Conservation (phyloP, 2,329 filamentous ascomycete species). For the Paracorniculantispora psalliotae region DNA sequence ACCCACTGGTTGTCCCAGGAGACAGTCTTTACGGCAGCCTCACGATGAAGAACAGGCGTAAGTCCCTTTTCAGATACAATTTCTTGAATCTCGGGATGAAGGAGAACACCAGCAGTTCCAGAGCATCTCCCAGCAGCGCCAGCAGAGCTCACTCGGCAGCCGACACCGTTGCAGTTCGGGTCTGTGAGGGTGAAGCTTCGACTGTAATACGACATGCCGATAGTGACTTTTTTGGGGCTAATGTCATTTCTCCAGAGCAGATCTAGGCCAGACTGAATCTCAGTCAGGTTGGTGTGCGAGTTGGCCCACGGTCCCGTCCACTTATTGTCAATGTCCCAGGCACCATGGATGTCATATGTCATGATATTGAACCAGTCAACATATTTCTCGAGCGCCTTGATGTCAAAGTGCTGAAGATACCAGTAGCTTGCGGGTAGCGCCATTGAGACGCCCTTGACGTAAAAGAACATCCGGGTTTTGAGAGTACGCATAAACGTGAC, state of each 20-base stretch:
- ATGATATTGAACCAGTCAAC: slow-evolving; percentile 41
- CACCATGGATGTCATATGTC: slow-evolving; percentile 40
- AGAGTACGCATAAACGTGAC: slow-evolving; percentile 20
- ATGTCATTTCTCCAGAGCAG: slow-evolving; percentile 27
- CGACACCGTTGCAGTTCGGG: not conserved
- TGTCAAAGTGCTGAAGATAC: slow-evolving; percentile 25
- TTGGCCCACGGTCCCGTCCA: slow-evolving; percentile 25
- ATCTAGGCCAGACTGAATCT: slow-evolving; percentile 36
- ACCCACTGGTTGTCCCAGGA: not conserved
- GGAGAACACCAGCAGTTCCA: slow-evolving; percentile 7
- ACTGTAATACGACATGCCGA: not conserved
- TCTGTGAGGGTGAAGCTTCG: not conserved
- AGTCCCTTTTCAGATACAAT: not conserved
- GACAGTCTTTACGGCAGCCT: not conserved
- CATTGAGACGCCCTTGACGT: slow-evolving; percentile 9
- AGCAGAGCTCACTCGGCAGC: slow-evolving; percentile 10
- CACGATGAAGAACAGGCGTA: not conserved
- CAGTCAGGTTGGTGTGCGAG: slow-evolving; percentile 40
- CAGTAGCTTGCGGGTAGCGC: slow-evolving; percentile 19
- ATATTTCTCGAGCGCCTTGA: slow-evolving; percentile 17
- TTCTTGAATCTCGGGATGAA: not conserved
- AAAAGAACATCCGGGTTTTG: no score
- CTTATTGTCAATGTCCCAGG: slow-evolving; percentile 27
- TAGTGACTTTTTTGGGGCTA: not conserved
- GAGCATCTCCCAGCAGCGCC: not conserved